These are phyloP conservation scores for Vitis cinerea DNA, from an alignment of 164 flowering plant species.

Conservation along the genomic window DNA sequence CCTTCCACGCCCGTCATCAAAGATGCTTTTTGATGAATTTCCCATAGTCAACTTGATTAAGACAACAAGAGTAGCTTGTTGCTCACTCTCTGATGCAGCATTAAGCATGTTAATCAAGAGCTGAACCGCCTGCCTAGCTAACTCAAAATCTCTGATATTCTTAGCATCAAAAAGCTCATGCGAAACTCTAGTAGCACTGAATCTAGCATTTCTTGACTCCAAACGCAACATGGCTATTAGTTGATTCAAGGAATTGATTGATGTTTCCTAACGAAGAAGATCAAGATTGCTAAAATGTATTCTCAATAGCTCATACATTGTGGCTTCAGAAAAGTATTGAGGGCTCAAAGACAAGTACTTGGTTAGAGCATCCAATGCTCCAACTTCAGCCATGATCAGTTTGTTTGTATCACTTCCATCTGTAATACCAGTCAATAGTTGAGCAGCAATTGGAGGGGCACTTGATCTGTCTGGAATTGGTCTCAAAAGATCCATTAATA, in stretches of 20 bases:
- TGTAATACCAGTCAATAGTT: too few relatives aligned
- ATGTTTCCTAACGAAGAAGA: slow-evolving; percentile 60
- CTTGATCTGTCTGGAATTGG: too few relatives aligned
- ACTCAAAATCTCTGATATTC: slow-evolving; percentile 62
- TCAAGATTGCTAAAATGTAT: slow-evolving; percentile 67
- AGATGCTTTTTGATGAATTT: slow-evolving; percentile 6
- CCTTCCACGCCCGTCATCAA: slow-evolving; percentile 48
- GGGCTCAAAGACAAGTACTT: slow-evolving; percentile 84
- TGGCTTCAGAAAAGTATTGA: slow-evolving; percentile 68
- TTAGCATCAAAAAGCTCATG: slow-evolving; percentile 73
- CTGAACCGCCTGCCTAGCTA: slow-evolving; percentile 65
- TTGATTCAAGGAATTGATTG: slow-evolving; percentile 34
- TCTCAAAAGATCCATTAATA: too few relatives aligned
- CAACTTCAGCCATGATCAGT: slow-evolving; percentile 78
- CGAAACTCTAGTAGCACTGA: slow-evolving; percentile 74
- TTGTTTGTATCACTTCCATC: slow-evolving; percentile 61
- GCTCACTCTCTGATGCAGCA: slow-evolving; percentile 63
- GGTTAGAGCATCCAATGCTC: slow-evolving; percentile 77
- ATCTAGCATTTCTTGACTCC: slow-evolving; percentile 75
- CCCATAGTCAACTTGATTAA: slow-evolving; percentile 63
- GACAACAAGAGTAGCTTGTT: slow-evolving; percentile 59
- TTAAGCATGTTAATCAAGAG: slow-evolving; percentile 80
- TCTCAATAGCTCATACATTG: slow-evolving; percentile 62
- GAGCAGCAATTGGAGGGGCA: too few relatives aligned
- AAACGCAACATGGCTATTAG: slow-evolving; percentile 78